Percentiles rank a stretch among this genome's conserved stretches.
phyloP scores from a whole-genome alignment of 2,329 filamentous ascomycete genomes.

The Colletotrichum sp. region DNA sequence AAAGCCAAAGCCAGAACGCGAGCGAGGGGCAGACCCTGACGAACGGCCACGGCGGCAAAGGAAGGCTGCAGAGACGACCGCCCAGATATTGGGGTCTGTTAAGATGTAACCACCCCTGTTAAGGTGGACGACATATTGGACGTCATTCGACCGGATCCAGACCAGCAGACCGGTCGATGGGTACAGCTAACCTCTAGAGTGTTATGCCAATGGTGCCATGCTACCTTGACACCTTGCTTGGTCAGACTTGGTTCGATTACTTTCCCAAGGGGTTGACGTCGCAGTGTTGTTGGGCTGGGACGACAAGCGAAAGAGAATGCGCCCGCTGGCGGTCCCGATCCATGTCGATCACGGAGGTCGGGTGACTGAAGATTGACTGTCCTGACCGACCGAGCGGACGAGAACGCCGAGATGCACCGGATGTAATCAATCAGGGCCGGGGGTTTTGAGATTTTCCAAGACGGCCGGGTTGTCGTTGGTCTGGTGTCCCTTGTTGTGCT shows the following conservation, averaged over 20 bases:
- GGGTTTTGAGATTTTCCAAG: not conserved
- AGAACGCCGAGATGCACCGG: slow-evolving; percentile 9
- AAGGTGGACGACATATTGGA: not conserved
- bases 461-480: not conserved
- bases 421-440: not conserved
- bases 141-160: slow-evolving; percentile 10
- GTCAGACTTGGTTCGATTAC: not conserved
- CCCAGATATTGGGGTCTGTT: not conserved
- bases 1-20: not conserved
- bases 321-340: not conserved
- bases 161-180: not conserved
- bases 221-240: not conserved
- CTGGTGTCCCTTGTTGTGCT: not conserved
- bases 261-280: not conserved
- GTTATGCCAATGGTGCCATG: not conserved
- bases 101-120: not conserved
- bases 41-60: not conserved
- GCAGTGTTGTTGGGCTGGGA: not conserved
- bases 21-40: not conserved
- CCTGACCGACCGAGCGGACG: not conserved
- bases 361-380: not conserved
- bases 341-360: slow-evolving; percentile 3
- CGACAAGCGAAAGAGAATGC: not conserved
- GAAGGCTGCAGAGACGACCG: not conserved
- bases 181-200: not conserved